These are phyloP conservation scores for Biscogniauxia marginata DNA, from an alignment of 2,329 filamentous ascomycete genomes.

Conservation along the genomic window DNA sequence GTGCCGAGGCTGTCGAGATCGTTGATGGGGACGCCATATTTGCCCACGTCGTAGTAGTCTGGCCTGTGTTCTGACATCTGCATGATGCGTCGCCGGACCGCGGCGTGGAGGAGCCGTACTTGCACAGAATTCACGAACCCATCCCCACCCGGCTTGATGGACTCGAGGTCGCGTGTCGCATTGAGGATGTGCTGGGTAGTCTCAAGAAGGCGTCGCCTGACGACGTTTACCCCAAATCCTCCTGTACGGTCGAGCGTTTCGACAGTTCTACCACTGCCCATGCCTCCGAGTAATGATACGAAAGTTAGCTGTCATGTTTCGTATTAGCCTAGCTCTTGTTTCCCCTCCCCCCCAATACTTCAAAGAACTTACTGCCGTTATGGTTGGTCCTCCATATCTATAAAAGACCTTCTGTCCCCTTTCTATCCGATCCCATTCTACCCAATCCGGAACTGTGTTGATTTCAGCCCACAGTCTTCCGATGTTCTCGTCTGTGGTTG, in stretches of 20 bases:
- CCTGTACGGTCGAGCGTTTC: conserved; percentile 73
- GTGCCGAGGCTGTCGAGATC: conserved; percentile 74
- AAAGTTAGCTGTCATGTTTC: conserved; percentile 44
- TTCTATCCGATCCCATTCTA: conserved; percentile 73
- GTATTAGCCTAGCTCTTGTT: conserved; percentile 4
- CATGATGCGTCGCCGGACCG: conserved; percentile 64
- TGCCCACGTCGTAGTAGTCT: conserved; percentile 59
- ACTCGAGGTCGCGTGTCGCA: conserved; percentile 62
- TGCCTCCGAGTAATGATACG: conserved; percentile 62
- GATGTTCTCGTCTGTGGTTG: conserved; percentile 52
- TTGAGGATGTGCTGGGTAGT: conserved; percentile 76
- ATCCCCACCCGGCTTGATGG: conserved; percentile 66
- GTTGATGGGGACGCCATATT: conserved; percentile 67
- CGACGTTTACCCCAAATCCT: conserved; percentile 68
- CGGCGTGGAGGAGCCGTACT: conserved; percentile 68
- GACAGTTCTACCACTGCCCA: conserved; percentile 71
- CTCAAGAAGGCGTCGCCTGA: conserved; percentile 61
- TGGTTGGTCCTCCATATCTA: conserved; percentile 66
- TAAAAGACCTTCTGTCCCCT: conserved; percentile 77
- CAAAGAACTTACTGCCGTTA: conserved; percentile 50
- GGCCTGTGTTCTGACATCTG: conserved; percentile 54
- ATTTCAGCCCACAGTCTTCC: conserved; percentile 63
- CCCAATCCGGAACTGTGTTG: conserved; percentile 69
- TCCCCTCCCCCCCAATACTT: not conserved
- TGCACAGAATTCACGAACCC: conserved; percentile 65